These are phyloP conservation scores for Nannochloris sp. DNA, from an alignment of 139 green algal species.

Conservation along the genomic window DNA sequence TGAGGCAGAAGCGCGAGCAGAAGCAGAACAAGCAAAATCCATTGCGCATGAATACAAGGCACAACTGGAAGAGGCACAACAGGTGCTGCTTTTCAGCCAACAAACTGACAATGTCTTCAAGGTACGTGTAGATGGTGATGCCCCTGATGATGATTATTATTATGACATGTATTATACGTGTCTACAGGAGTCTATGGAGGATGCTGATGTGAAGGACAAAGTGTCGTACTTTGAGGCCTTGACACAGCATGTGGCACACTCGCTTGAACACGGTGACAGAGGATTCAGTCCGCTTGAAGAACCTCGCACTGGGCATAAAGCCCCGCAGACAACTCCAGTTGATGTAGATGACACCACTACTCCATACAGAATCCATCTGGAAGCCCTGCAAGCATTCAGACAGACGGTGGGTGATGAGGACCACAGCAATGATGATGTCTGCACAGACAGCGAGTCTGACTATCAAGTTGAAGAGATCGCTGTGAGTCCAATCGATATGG, in stretches of 20 bases:
- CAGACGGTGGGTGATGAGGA: not conserved
- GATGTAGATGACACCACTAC: constrained; percentile 1
- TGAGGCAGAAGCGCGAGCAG: no score
- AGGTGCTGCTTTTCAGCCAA: no score
- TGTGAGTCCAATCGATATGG: not conserved
- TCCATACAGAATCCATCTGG: not conserved
- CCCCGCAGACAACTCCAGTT: not conserved
- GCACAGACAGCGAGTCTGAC: not conserved
- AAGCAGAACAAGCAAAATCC: no score
- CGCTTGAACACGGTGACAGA: no score
- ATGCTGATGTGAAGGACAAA: not conserved
- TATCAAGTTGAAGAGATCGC: not conserved
- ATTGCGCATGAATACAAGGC: no score
- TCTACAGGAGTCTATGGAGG: not conserved
- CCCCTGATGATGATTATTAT: not conserved
- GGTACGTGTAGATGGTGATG: no score
- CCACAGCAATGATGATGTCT: not conserved
- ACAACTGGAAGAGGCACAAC: no score
- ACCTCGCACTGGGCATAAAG: not conserved
- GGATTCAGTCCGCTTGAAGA: no score
- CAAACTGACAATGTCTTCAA: no score
- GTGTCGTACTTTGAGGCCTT: constrained; percentile 3
- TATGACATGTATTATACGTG: not conserved
- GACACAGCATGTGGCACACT: not conserved
- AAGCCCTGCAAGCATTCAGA: constrained; percentile 1